Conservation (phyloP, 352 stramenopile genomes). For the Phytophthora multivora region DNA sequence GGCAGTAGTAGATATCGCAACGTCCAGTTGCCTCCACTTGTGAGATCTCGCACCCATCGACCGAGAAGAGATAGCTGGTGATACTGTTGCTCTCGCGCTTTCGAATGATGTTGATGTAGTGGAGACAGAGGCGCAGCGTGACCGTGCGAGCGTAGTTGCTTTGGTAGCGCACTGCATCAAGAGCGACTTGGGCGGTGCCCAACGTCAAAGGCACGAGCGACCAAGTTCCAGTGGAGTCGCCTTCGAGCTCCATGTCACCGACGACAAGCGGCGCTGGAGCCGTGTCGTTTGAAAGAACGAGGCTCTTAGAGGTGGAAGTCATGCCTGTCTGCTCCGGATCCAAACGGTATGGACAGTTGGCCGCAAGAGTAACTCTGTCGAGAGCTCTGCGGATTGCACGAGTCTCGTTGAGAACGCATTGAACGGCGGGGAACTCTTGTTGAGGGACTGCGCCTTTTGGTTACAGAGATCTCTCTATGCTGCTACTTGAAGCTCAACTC, state of each 20-base stretch:
- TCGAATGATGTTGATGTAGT: constrained; percentile 47
- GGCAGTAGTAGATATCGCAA: constrained; percentile 51
- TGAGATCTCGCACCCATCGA: constrained; percentile 40
- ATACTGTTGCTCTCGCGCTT: constrained; percentile 26
- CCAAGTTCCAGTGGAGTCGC: constrained; percentile 20
- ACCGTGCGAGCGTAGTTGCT: constrained; percentile 43
- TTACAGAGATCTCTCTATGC: constrained; percentile 1
- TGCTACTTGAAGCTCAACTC: background rate
- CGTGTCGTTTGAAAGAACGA: background rate
- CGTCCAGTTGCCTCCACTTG: constrained; percentile 30
- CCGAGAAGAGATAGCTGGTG: constrained; percentile 38
- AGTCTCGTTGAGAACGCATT: background rate
- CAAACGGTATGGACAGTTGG: background rate
- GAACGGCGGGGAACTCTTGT: background rate
- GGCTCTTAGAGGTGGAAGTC: background rate
- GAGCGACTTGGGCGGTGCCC: constrained; percentile 30
- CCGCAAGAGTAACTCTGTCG: background rate
- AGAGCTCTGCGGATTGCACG: background rate
- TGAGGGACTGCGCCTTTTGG: constrained; percentile 11
- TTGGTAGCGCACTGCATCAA: constrained; percentile 44
- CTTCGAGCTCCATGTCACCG: constrained; percentile 11
- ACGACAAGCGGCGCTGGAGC: background rate
- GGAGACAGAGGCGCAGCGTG: constrained; percentile 38
- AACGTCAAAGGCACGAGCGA: constrained; percentile 20
- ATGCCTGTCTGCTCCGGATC: constrained; percentile 1